Evolutionary conservation across 2,329 filamentous ascomycete species (phyloP), one percentile per base, ranked within the genome.

Genomic region (Colletotrichum sp.): DNA sequence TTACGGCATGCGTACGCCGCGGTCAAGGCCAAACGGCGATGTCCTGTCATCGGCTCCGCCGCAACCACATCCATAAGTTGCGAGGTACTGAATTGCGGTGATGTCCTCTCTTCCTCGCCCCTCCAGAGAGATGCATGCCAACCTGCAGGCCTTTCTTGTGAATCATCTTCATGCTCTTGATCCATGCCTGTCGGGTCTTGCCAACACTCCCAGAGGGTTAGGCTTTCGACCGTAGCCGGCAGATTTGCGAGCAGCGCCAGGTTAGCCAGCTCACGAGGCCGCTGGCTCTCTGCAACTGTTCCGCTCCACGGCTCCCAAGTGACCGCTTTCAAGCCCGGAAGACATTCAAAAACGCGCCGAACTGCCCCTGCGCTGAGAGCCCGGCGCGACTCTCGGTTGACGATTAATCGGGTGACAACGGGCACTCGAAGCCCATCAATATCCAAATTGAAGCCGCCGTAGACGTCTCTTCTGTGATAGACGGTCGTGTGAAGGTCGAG

Each of bases 311-410:
- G 52, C 52, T 57, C 52, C 21, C 24, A 57, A 18, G 52, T 57
- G 21, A 57, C 24, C 0, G 52, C 1, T 1, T 26, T 24, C 0
- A 57, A 1, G 21, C 24, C 1, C 9, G 52, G 12, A 6, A 57
- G 52, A 18, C 1, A 28, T 1, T 24, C 7, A 24, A 57, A 26
- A 3, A 57, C 24, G 1, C 24, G 12, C 52, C 1, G 21, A 28
- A 57, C 3, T 18, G 52, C 21, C 21, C 13, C 8, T 24, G 1
- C 52, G 21, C 21, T 24, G 0, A 57, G 52, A 26, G 21, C 1
- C 0, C 52, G 52, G 24, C 24, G 52, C 5, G 52, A 57, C 1
- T 4, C 52, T 1, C 21, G 21, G 21, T 57, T 57, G 12, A 57
- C 52, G 52, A 57, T 57, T 13, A 57, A 6, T 57, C 18, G 7